Evolutionary conservation across 2,329 filamentous ascomycete species (phyloP).

Genomic region (Stenocarpella maydis): DNA sequence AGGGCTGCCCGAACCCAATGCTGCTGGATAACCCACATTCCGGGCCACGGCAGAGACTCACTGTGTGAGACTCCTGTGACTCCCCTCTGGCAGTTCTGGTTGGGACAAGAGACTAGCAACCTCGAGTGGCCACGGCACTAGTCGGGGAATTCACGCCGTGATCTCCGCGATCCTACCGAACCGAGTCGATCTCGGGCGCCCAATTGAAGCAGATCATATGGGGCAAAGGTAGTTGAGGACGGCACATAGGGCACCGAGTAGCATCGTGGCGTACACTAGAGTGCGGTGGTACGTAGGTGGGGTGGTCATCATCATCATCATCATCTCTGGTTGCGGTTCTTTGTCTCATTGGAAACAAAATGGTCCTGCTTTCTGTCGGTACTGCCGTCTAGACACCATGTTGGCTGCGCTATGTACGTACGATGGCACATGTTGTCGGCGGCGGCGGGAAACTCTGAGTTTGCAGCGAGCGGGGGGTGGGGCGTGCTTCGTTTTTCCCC

Average conservation of each 20-base stretch:
- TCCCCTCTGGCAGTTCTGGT: neutral
- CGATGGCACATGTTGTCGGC: neutral
- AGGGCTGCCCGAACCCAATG: conserved; percentile 7
- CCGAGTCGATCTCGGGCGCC: conserved; percentile 23
- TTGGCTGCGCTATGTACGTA: no score
- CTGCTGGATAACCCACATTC: conserved; percentile 11
- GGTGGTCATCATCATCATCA: no score
- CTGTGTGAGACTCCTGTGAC: no score
- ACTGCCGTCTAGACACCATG: no score
- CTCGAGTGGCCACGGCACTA: neutral
- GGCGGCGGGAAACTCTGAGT: neutral
- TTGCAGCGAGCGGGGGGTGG: no score
- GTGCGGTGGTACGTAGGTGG: no score
- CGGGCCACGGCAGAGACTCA: neutral
- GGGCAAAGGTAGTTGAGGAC: neutral
- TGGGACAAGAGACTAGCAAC: no score
- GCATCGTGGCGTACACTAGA: no score
- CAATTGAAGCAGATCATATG: conserved; percentile 11
- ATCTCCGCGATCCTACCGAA: conserved; percentile 25
- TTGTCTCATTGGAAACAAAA: neutral
- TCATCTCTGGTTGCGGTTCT: neutral
- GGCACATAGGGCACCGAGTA: neutral
- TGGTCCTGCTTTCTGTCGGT: neutral
- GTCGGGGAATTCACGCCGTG: neutral
- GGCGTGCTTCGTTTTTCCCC: neutral